These are phyloP conservation scores for Chrysosphaeria jannelii DNA, from an alignment of 2,329 filamentous ascomycete species.

Conservation along the genomic window DNA sequence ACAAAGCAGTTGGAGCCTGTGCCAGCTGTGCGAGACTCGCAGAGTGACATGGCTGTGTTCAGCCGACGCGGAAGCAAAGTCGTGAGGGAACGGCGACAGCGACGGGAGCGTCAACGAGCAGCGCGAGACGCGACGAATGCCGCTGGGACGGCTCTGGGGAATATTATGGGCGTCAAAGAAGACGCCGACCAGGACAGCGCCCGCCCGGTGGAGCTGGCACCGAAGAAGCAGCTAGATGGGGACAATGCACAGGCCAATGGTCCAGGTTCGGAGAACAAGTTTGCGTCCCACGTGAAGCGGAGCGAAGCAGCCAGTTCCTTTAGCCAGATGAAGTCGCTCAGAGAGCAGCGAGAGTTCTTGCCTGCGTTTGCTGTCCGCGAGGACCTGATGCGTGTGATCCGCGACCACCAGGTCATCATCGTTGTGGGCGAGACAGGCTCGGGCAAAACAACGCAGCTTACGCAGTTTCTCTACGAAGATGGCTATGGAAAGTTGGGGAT, in stretches of 20 bases:
- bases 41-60: constrained; percentile 97
- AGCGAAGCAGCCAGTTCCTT: constrained; percentile 67
- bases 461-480: constrained; percentile 86
- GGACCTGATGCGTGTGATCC: constrained; percentile 66
- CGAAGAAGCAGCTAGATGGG: too few relatives aligned
- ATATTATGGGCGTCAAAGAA: constrained; percentile 85
- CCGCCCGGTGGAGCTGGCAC: constrained; percentile 46
- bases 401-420: constrained; percentile 91
- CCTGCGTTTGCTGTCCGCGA: constrained; percentile 92
- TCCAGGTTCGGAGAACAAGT: constrained; percentile 37
- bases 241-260: constrained; percentile 12
- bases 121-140: constrained; percentile 85
- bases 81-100: constrained; percentile 69
- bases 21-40: constrained; percentile 68
- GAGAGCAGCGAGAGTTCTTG: constrained; percentile 74
- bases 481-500: constrained; percentile 68
- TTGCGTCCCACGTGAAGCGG: constrained; percentile 72
- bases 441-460: constrained; percentile 90
- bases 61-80: constrained; percentile 84
- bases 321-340: constrained; percentile 68
- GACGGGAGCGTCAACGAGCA: constrained; percentile 77
- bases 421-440: constrained; percentile 94
- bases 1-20: constrained; percentile 93
- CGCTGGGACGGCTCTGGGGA: constrained; percentile 72
- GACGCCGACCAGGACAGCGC: constrained; percentile 84